Conservation (phyloP, 1,284 basidiomycete species). For the Singerocomus inundabilis region DNA sequence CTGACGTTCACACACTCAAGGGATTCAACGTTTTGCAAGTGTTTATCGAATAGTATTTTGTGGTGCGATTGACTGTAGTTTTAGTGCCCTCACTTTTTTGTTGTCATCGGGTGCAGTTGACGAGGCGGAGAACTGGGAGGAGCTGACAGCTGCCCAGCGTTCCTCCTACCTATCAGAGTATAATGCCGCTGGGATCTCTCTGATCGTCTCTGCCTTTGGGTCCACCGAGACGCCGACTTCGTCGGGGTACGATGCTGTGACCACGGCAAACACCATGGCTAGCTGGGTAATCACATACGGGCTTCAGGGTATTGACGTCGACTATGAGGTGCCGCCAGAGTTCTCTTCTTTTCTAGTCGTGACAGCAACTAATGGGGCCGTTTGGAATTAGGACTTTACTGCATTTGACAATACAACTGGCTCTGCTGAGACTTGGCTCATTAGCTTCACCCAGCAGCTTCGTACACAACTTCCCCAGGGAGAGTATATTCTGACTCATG, state of each 20-base stretch:
- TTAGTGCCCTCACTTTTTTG: conserved; percentile 45
- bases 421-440: conserved; percentile 43
- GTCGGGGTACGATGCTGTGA: conserved; percentile 38
- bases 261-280: conserved; percentile 46
- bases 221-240: conserved; percentile 51
- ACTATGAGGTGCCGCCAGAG: conserved; percentile 44
- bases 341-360: not conserved
- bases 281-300: conserved; percentile 47
- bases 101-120: conserved; percentile 43
- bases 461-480: conserved; percentile 36
- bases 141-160: conserved; percentile 33
- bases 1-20: conserved; percentile 19
- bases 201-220: conserved; percentile 52
- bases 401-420: conserved; percentile 41
- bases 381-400: conserved; percentile 41
- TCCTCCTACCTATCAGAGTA: conserved; percentile 42
- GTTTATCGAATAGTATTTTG: not conserved
- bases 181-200: conserved; percentile 44
- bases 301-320: conserved; percentile 55
- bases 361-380: not conserved
- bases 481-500: conserved; percentile 39
- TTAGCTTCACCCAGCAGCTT: conserved; percentile 44
- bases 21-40: conserved; percentile 50
- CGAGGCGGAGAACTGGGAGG: conserved; percentile 42
- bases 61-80: not conserved